These are phyloP conservation scores for Capillidium rhysosporum DNA, from an alignment of 371 early-diverging fungal species.

Conservation along the genomic window DNA sequence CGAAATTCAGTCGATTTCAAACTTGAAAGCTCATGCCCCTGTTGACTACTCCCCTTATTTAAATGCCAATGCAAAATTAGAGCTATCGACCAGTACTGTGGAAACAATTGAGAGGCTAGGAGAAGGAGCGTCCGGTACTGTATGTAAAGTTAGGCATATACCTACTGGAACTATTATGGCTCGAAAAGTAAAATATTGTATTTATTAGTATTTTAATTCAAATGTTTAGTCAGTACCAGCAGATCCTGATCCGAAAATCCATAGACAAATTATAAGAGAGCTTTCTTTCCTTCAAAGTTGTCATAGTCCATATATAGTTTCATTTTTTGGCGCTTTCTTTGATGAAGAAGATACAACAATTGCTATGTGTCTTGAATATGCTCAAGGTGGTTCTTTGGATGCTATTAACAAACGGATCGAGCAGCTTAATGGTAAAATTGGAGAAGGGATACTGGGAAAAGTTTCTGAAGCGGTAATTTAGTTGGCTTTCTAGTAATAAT, in stretches of 20 bases:
- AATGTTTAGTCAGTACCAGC: conserved; percentile 31
- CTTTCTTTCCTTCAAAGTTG: conserved; percentile 72
- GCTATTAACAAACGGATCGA: conserved; percentile 50
- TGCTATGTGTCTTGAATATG: conserved; percentile 91
- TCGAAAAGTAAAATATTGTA: conserved; percentile 40
- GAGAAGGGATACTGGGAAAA: conserved; percentile 58
- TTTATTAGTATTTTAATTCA: not conserved
- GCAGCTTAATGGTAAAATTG: conserved; percentile 36
- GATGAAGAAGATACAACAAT: conserved; percentile 70
- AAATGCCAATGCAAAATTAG: conserved; percentile 9
- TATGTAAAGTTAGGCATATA: conserved; percentile 59
- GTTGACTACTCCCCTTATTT: conserved; percentile 3
- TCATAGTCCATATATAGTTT: conserved; percentile 78
- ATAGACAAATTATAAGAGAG: conserved; percentile 77
- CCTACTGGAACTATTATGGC: conserved; percentile 80
- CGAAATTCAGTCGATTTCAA: not conserved
- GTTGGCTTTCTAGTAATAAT: not conserved
- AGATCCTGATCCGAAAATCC: conserved; percentile 45
- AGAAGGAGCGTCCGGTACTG: conserved; percentile 87
- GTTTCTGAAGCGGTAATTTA: conserved; percentile 46
- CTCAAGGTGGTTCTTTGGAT: conserved; percentile 64
- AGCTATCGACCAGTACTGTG: conserved; percentile 32
- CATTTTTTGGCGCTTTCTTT: conserved; percentile 82
- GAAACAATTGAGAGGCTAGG: conserved; percentile 50
- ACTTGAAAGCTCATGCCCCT: conserved; percentile 3